Percentiles rank a stretch among this genome's conserved stretches.
phyloP scores from a whole-genome alignment of 345 rosid genomes.

The Brassica juncea region DNA sequence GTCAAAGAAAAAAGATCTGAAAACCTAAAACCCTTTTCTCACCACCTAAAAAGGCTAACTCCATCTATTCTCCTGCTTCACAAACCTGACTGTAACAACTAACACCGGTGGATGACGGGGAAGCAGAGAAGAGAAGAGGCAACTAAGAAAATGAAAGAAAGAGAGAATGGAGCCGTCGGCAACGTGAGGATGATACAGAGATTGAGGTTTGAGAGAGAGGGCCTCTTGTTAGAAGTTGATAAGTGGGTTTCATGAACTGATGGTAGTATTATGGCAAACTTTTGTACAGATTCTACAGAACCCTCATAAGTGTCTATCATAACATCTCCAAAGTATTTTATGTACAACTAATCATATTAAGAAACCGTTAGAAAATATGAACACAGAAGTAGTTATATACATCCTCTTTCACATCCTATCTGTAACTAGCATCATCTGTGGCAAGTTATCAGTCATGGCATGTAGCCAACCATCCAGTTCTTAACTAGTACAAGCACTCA shows the following conservation, averaged over 20 bases:
- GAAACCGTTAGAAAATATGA: constrained; percentile 3
- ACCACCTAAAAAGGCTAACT: too few relatives aligned
- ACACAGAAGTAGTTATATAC: constrained; percentile 3
- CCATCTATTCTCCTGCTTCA: too few relatives aligned
- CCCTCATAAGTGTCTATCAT: neutral
- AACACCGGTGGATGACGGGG: too few relatives aligned
- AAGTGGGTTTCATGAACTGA: neutral
- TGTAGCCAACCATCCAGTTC: neutral
- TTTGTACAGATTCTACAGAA: neutral
- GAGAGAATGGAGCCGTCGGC: too few relatives aligned
- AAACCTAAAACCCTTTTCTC: too few relatives aligned
- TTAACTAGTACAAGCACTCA: neutral
- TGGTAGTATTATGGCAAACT: neutral
- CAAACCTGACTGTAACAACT: too few relatives aligned
- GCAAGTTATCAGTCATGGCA: constrained; percentile 1
- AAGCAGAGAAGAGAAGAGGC: too few relatives aligned
- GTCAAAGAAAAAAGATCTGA: too few relatives aligned
- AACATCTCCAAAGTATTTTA: neutral
- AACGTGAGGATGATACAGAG: too few relatives aligned
- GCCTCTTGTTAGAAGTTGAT: neutral
- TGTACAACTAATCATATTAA: neutral
- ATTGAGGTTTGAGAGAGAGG: too few relatives aligned
- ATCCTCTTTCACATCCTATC: neutral
- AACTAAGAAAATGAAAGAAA: too few relatives aligned
- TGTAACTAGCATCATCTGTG: constrained; percentile 1